These are phyloP conservation scores for Fusarium pilosicola DNA, from an alignment of 2,329 filamentous ascomycete genomes.

Conservation along the genomic window DNA sequence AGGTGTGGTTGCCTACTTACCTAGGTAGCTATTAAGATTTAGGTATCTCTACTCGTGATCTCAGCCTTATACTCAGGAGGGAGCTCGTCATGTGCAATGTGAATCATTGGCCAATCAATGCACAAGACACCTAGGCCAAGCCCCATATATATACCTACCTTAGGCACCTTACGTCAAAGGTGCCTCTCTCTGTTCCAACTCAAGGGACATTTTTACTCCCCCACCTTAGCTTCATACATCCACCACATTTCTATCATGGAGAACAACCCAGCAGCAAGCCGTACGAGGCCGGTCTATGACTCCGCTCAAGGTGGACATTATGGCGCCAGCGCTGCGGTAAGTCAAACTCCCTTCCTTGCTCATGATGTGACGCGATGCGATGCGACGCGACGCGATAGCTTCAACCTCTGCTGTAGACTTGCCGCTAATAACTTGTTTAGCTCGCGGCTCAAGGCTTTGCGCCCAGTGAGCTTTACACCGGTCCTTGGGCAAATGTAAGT, in stretches of 20 bases:
- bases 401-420: background rate
- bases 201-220: too few relatives aligned
- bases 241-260: background rate
- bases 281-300: conserved; percentile 75
- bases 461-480: conserved; percentile 92
- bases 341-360: background rate
- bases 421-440: conserved; percentile 55
- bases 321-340: conserved; percentile 46
- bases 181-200: background rate
- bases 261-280: conserved; percentile 57
- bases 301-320: conserved; percentile 80
- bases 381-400: background rate
- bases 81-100: background rate
- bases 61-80: background rate
- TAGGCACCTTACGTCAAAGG: background rate
- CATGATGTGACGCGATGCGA: background rate
- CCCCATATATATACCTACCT: background rate
- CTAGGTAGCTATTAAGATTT: background rate
- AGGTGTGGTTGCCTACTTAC: too few relatives aligned
- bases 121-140: background rate
- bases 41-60: background rate
- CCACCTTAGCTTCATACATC: background rate
- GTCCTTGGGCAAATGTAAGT: conserved; percentile 92
- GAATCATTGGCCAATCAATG: background rate
- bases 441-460: conserved; percentile 88